phyloP scores from a whole-genome alignment of 139 green algal genomes.

The Coccomyxa sp. region DNA sequence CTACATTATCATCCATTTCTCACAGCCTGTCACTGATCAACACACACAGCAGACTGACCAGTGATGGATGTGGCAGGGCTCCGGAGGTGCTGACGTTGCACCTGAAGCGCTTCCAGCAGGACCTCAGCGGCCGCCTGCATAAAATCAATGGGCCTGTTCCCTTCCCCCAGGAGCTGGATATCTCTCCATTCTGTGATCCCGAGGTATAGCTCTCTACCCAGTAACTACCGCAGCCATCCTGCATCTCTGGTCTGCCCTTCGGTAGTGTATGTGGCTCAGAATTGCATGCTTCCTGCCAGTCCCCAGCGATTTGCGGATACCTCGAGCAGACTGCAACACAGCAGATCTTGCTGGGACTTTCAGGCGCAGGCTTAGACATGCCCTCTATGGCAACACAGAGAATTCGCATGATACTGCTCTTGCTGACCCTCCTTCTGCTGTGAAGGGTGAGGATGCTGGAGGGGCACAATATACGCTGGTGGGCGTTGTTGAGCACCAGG shows the following conservation, averaged over 20 bases:
- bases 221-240: conserved; percentile 1
- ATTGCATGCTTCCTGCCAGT: no score
- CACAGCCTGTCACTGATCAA: no score
- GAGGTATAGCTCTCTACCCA: conserved; percentile 4
- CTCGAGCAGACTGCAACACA: not conserved
- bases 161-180: conserved; percentile 29
- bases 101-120: conserved; percentile 59
- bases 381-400: no score
- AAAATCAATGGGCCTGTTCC: conserved; percentile 51
- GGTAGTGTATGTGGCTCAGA: no score
- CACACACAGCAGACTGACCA: no score
- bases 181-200: conserved; percentile 24
- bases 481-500: conserved; percentile 67
- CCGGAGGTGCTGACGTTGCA: conserved; percentile 52
- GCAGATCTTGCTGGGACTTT: no score
- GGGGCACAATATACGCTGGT: conserved; percentile 49
- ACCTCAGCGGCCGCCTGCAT: conserved; percentile 37
- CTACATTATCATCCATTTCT: no score
- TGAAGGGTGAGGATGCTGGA: not conserved
- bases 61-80: conserved; percentile 12
- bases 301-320: not conserved
- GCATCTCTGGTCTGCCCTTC: not conserved
- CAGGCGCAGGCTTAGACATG: no score
- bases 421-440: no score
- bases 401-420: no score